Evolutionary conservation across 495 filamentous ascomycete species (phyloP), one percentile per base, ranked within the genome.

Genomic region (Penicillium crystallinum): DNA sequence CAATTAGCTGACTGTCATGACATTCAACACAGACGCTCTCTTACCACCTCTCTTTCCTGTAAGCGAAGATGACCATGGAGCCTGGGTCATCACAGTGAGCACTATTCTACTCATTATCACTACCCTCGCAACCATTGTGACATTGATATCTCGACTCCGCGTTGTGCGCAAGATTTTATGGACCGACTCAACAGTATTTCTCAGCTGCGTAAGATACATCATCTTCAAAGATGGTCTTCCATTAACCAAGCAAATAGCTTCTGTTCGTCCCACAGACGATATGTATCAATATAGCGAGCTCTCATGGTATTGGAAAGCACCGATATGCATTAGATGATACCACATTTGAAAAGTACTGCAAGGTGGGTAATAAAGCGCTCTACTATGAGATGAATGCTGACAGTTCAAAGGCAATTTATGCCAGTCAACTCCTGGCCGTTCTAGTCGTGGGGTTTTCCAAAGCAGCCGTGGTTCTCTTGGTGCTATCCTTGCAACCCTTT

Each of bases 381-480:
- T 8, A n/a, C 29, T 31, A 31, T 2, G 6, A 10, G 6, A 2
- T 31, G 8, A 7, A 31, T 9, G 6, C 29, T 31, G 2, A 31
- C 6, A 4, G 10, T 7, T 9, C 11, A 12, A 27, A 53, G 49
- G 34, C 19, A 1, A 9, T 53, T 10, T 40, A 25, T 48, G 27
- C 31, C n/a, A 37, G 37, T 19, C 39, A 55, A 30, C 51, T 58
- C 2, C 41, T 58, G 7, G 40, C 56, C 19, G 22, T 58, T 15
- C 11, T 55, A 11, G 52, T 58, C 11, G n/a, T 58, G 4, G 46
- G 45, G 10, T 58, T 33, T 7, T 58, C 56, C 8, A 58, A 58
- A 40, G 52, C 56, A 5, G 52, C 52, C 12, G 41, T 58, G 6
- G 47, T 22, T 14, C 46, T 55, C 2, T 47, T 58, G 3, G 37